These are phyloP conservation scores for Balamuthia mandrillaris DNA, from an alignment of 208 protist genomes.

Conservation along the genomic window DNA sequence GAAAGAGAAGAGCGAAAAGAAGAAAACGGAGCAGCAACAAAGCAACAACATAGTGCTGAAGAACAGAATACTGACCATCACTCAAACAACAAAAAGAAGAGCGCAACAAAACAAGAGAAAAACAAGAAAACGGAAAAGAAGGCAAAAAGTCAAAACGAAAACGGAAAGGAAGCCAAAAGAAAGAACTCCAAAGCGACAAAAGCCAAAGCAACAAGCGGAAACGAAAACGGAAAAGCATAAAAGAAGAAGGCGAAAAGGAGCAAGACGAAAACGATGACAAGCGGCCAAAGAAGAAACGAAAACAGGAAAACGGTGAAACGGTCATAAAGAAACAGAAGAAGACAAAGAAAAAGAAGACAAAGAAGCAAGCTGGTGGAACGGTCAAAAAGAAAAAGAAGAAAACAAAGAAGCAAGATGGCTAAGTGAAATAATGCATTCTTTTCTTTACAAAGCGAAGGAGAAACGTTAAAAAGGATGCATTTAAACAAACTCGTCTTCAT, in stretches of 20 bases:
- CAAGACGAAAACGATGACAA: background rate
- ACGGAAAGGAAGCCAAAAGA: background rate
- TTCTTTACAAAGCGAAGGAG: no score
- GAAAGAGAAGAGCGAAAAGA: background rate
- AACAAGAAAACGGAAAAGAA: background rate
- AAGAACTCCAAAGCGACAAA: background rate
- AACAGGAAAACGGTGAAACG: background rate
- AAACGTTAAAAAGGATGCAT: no score
- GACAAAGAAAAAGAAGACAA: background rate
- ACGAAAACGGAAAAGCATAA: background rate
- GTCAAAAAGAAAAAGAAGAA: no score
- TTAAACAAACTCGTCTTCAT: no score
- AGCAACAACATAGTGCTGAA: background rate
- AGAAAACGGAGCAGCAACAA: background rate
- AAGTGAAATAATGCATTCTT: no score
- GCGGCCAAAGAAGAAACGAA: background rate
- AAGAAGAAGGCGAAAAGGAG: background rate
- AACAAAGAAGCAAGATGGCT: no score
- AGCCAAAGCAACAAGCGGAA: background rate
- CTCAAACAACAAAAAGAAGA: no score
- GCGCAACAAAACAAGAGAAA: background rate
- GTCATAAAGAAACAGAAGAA: background rate
- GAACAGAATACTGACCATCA: no score
- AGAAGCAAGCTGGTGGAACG: background rate
- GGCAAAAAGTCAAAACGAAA: background rate